Evolutionary conservation across 345 rosid genomes (phyloP).

Genomic region (Luvunga scandens): DNA sequence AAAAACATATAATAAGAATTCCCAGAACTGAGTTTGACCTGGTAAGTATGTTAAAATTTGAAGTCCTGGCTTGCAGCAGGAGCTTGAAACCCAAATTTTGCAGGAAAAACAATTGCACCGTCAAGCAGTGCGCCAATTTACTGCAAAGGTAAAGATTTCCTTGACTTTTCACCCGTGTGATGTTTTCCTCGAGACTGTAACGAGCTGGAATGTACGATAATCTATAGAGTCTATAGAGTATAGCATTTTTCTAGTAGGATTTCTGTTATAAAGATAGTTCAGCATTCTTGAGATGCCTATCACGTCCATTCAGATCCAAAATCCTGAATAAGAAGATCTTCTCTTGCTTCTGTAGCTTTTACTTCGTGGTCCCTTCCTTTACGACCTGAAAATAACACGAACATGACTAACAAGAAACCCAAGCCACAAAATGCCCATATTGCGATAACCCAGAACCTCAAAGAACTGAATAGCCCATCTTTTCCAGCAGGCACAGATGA

Average conservation of each 20-base stretch:
- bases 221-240: background rate
- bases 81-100: conserved; percentile 7
- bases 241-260: background rate
- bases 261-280: conserved; percentile 38
- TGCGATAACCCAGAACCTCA: conserved; percentile 67
- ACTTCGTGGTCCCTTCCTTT: conserved; percentile 56
- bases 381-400: conserved; percentile 52
- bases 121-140: background rate
- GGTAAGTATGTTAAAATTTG: background rate
- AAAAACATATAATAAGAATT: background rate
- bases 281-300: conserved; percentile 39
- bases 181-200: background rate
- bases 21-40: background rate
- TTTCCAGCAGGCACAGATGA: conserved; percentile 24
- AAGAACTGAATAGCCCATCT: conserved; percentile 57
- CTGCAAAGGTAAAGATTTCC: background rate
- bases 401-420: conserved; percentile 63
- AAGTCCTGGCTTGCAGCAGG: background rate
- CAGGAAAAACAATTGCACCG: background rate
- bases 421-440: conserved; percentile 73
- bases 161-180: background rate
- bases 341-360: conserved; percentile 65
- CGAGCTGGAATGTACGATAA: background rate
- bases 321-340: conserved; percentile 48
- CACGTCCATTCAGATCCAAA: conserved; percentile 45